Evolutionary conservation across 768 basidiomycete genomes (phyloP).

Genomic region (Leccinum longicurvipes): DNA sequence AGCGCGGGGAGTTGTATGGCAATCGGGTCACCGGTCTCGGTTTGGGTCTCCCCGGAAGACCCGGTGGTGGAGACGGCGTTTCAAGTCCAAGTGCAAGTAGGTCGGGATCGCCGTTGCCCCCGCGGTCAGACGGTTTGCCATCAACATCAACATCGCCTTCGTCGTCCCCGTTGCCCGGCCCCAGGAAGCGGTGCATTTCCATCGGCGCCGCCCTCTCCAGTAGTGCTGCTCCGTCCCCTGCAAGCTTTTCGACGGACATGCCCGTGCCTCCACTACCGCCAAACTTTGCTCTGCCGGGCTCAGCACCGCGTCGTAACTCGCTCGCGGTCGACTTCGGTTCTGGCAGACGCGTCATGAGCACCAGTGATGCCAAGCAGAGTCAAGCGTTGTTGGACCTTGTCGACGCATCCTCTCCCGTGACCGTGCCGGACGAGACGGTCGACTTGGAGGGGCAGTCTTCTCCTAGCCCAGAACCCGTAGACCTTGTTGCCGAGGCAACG

Average conservation of each 20-base stretch:
- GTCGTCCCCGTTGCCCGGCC: slow-evolving; percentile 4
- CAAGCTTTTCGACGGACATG: slow-evolving; percentile 13
- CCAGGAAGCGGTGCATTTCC: slow-evolving; percentile 31
- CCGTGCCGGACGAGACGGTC: not conserved
- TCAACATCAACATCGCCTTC: slow-evolving; percentile 1
- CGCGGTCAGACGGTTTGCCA: slow-evolving; percentile 11
- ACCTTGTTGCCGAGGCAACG: not conserved
- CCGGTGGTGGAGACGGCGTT: not conserved
- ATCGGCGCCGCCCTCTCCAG: slow-evolving; percentile 23
- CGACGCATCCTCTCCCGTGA: slow-evolving; percentile 1
- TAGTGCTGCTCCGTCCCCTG: not conserved
- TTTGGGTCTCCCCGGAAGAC: not conserved
- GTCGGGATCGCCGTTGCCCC: slow-evolving; percentile 16
- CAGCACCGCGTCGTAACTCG: slow-evolving; percentile 27
- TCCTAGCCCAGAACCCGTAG: not conserved
- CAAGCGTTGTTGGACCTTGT: not conserved
- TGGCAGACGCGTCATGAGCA: slow-evolving; percentile 20
- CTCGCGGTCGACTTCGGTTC: slow-evolving; percentile 24
- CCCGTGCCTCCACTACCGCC: slow-evolving; percentile 26
- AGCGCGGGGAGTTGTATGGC: slow-evolving; percentile 68
- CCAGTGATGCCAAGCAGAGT: slow-evolving; percentile 5
- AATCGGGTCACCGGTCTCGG: slow-evolving; percentile 53
- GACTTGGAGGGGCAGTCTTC: not conserved
- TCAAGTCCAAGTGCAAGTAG: not conserved
- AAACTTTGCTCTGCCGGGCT: not conserved